These are phyloP conservation scores for Fagopyrum homotropicum DNA, from an alignment of 148 eudicot genomes.

Conservation along the genomic window DNA sequence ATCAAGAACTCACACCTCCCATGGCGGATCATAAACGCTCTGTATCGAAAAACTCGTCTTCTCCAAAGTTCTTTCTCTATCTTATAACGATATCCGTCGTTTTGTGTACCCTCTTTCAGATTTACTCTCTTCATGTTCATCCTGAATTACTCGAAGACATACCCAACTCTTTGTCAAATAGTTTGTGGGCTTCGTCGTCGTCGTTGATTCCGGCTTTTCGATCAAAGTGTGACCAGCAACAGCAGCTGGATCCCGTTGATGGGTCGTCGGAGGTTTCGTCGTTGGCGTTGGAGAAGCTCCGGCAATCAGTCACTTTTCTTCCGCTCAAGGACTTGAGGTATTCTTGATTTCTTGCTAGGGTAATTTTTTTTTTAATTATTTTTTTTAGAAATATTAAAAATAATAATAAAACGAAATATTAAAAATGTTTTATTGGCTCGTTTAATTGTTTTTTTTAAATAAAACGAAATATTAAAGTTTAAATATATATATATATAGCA, in stretches of 20 bases:
- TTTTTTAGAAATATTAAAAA: too few species aligned
- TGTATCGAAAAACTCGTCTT: neutral
- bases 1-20: neutral
- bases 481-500: too few species aligned
- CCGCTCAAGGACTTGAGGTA: slow-evolving; percentile 68
- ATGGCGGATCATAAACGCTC: neutral
- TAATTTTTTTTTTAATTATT: too few species aligned
- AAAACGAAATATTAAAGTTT: too few species aligned
- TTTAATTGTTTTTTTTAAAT: too few species aligned
- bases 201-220: neutral
- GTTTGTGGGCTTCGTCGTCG: neutral
- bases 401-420: too few species aligned
- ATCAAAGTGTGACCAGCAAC: neutral
- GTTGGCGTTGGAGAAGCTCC: slow-evolving; percentile 26
- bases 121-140: slow-evolving; percentile 2
- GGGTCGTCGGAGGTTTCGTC: neutral
- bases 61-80: neutral
- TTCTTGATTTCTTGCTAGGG: slow-evolving; percentile 5
- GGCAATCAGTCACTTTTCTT: slow-evolving; percentile 49
- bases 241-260: neutral
- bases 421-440: too few species aligned
- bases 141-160: neutral
- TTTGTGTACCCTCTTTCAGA: slow-evolving; percentile 5
- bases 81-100: neutral
- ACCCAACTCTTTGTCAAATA: neutral